Evolutionary conservation across 345 rosid species (phyloP).

Genomic region (Isatis tinctoria): DNA sequence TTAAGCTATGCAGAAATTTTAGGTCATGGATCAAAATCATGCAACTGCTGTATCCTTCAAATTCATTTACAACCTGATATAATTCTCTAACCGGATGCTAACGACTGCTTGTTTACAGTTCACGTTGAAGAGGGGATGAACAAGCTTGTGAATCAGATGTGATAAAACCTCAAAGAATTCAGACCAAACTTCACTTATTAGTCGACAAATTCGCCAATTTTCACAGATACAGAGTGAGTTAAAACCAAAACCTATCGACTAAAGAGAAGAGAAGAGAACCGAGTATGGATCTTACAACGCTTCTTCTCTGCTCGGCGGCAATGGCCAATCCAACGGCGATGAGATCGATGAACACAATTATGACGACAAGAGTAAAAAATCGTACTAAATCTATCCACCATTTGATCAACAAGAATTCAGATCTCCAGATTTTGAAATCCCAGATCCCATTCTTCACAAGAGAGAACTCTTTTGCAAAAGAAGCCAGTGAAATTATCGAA

Average conservation of each 20-base stretch:
- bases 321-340: slow-evolving; percentile 91
- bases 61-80: background rate
- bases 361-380: slow-evolving; percentile 56
- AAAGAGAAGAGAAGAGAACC: background rate
- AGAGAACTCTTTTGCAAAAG: too few relatives aligned
- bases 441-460: too few relatives aligned
- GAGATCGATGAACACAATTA: slow-evolving; percentile 68
- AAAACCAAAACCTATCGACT: slow-evolving; percentile 10
- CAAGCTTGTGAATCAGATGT: slow-evolving; percentile 9
- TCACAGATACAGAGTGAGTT: background rate
- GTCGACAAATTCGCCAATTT: background rate
- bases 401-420: too few relatives aligned
- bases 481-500: too few relatives aligned
- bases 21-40: background rate
- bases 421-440: too few relatives aligned
- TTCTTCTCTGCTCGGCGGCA: slow-evolving; percentile 96
- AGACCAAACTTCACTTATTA: background rate
- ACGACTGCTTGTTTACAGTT: too few relatives aligned
- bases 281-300: slow-evolving; percentile 57
- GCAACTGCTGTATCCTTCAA: background rate
- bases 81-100: background rate
- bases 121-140: too few relatives aligned
- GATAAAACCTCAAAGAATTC: background rate
- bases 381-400: too few relatives aligned
- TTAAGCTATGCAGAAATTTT: background rate